Base-by-base conservation (phyloP, 352 stramenopile species). In the Pythium aquatile region DNA sequence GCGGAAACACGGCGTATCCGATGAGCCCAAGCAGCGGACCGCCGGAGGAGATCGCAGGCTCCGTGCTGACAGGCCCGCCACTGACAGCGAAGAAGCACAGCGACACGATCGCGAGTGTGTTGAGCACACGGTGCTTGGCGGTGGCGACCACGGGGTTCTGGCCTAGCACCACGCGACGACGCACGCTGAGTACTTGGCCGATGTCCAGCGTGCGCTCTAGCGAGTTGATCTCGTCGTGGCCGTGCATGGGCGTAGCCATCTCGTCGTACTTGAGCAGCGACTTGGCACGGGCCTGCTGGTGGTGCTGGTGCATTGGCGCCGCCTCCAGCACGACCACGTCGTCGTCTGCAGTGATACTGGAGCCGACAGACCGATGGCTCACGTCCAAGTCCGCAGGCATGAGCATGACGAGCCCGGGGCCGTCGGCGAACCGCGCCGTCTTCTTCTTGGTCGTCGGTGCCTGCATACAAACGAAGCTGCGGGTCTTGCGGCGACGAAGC, bases 1-100 rank as follows among this genome's bases (percentile, higher is more conserved):
- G 71, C 1, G 88, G 89, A 24, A 94, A 76, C 10, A 97, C 28
- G 5, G 82, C 28, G 58, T 91, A 87, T 6, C 83, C 85, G 1
- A 93, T 37, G 30, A 98, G 68, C 1, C 88, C 77, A 61, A 88
- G 42, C 28, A 91, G 79, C 14, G 66, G 66, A 7, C 71, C 67
- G 8, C 44, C 60, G 2, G 71, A 24, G 5, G 63, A 55, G n/a
- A 75, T 59, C n/a, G 57, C 54, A 1, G 37, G 16, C 39, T 74
- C 61, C 3, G 37, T 51, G 14, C 62, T 39, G 1, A 60, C 33
- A 11, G 61, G 61, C 2, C 61, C 61, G 9, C 61, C 61, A 29
- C 61, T 54, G 5, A 48, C 30, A 11, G 24, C 28, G 61, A 60
- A 67, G 42, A 49, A 66, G 9, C 17, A 48, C n/a, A 66, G 35